Percentiles rank a stretch among this genome's conserved stretches.
Evolutionary conservation across 805 yeast genomes (phyloP).

Genomic region (Lachancea kluyveri): DNA sequence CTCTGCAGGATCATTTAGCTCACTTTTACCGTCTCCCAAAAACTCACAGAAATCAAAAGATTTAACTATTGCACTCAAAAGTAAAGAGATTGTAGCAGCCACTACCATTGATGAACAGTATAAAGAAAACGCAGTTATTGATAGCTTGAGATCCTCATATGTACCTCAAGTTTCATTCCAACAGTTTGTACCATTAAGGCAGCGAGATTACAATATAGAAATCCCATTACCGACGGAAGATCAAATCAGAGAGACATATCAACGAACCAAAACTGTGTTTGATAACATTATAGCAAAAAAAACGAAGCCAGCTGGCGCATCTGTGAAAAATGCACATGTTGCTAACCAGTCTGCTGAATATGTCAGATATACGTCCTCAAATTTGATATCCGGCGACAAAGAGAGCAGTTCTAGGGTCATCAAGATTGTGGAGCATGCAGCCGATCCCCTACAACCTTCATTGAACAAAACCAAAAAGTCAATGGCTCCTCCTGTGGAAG

Average conservation of each 20-base stretch:
- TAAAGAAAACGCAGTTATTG: slow-evolving; percentile 6
- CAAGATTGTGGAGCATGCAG: slow-evolving; percentile 44
- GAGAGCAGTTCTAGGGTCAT: slow-evolving; percentile 40
- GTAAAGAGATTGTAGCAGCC: too few species aligned
- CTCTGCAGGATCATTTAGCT: slow-evolving; percentile 3
- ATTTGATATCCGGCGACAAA: too few species aligned
- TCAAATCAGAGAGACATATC: slow-evolving; percentile 40
- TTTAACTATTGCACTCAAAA: too few species aligned
- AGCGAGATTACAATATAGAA: slow-evolving; percentile 32
- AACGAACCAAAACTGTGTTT: slow-evolving; percentile 52
- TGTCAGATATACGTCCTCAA: too few species aligned
- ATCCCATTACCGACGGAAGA: slow-evolving; percentile 43
- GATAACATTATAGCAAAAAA: slow-evolving; percentile 43
- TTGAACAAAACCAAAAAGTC: slow-evolving; percentile 62
- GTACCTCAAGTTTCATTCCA: slow-evolving; percentile 40
- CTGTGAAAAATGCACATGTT: slow-evolving; percentile 18
- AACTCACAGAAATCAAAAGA: too few species aligned
- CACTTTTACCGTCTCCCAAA: slow-evolving; percentile 6
- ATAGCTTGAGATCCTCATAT: slow-evolving; percentile 8
- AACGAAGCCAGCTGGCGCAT: slow-evolving; percentile 26
- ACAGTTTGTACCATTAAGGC: slow-evolving; percentile 59
- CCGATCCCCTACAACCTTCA: slow-evolving; percentile 86
- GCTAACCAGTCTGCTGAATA: too few species aligned
- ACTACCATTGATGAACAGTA: neutral
- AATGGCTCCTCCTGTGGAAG: slow-evolving; percentile 48